Percentiles rank a stretch among this genome's conserved stretches.
phyloP scores from a whole-genome alignment of 2,329 filamentous ascomycete genomes.

The Neopestalotiopsis sp. region DNA sequence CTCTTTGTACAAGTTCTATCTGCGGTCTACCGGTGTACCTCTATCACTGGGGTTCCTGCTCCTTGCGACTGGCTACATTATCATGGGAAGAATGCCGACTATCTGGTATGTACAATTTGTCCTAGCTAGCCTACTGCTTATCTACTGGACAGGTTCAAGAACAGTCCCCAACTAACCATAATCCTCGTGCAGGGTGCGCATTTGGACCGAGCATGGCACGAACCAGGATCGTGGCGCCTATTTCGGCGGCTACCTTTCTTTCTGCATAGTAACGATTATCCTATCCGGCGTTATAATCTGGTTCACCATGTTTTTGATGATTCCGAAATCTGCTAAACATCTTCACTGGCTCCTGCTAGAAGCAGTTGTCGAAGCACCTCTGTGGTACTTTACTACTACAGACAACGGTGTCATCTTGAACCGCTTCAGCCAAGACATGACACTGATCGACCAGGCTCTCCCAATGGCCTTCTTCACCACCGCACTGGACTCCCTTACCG shows the following conservation, averaged over 20 bases:
- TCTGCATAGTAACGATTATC: background rate
- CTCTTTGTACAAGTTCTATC: constrained; percentile 16
- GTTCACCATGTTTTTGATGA: constrained; percentile 7
- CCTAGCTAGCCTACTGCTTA: background rate
- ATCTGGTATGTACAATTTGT: constrained; percentile 25
- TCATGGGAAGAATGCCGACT: constrained; percentile 28
- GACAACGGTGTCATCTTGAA: constrained; percentile 9
- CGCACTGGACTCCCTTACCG: background rate
- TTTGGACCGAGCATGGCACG: constrained; percentile 16
- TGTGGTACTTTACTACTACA: constrained; percentile 12
- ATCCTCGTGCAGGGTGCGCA: constrained; percentile 1
- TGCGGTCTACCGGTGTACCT: constrained; percentile 4
- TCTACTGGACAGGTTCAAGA: too few relatives aligned
- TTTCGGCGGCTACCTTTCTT: constrained; percentile 10
- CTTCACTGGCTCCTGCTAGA: constrained; percentile 8
- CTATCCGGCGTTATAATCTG: constrained; percentile 3
- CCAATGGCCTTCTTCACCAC: constrained; percentile 9
- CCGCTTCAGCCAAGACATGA: constrained; percentile 13
- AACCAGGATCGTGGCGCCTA: constrained; percentile 10
- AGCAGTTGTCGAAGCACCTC: constrained; percentile 2
- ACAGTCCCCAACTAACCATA: background rate
- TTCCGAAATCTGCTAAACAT: constrained; percentile 9
- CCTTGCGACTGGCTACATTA: constrained; percentile 11
- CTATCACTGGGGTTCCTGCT: background rate
- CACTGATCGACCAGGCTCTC: background rate